Base-by-base conservation (phyloP, 2,329 filamentous ascomycete genomes). In the Fusarium virguliforme region DNA sequence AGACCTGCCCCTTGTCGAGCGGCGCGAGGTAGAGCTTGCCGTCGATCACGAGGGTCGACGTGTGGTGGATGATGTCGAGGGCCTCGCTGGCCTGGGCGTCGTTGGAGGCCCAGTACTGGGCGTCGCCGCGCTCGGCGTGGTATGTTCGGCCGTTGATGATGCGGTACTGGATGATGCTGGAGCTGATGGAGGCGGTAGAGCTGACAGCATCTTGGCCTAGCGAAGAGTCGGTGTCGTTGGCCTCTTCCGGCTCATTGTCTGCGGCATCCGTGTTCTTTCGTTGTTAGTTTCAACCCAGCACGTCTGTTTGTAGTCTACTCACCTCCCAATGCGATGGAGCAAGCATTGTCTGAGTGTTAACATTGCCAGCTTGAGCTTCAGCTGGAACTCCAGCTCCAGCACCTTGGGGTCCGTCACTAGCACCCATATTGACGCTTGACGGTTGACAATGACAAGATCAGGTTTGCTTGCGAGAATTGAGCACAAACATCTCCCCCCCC, bases 111-210 rank as follows among this genome's bases (percentile, higher is more conserved):
- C 70, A 73, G 37, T 73, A 73, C 30, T 66, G 67, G 2, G 70
- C 61, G 56, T 73, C 70, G 3, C 70, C 70, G 37, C 70, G 48
- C 8, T 73, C 70, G 0, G 70, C 70, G 26, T 73, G 71, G 15
- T 73, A 73, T 3, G 70, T 73, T 0, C 70, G 70, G 26, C 70
- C 70, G 5, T 73, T 71, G n/a, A 73, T 69, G 22, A 72, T 64
- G 3, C 70, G 59, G 10, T 73, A 73, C 9, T 73, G 43, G 9
- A 73, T 56, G 13, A 73, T 73, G 59, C 70, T 73, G 2, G 70
- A 71, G 56, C 67, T 73, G 38, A 73, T 67, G 0, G 67, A 71
- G 1, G 70, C 64, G 0, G 70, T 73, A 1, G 70, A 73, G 35
- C 59, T 73, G 15, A 53, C 37, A 2, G 24, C 24, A 4, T 69